Base-by-base conservation (phyloP, 2,329 filamentous ascomycete genomes). In the Hymenoscyphus salicellus region DNA sequence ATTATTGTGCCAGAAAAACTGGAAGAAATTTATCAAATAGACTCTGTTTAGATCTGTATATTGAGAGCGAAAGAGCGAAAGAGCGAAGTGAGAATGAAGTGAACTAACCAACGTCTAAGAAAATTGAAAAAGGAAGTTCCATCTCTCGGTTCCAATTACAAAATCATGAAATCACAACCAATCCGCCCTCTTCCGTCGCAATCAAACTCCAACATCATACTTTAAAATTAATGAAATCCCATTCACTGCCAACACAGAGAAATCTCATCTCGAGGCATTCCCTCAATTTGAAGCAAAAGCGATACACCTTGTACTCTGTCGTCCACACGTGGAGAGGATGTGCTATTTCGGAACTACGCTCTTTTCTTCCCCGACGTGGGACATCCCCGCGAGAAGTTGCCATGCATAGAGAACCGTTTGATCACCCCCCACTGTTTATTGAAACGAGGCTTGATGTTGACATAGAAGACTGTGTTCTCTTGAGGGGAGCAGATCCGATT, bases 331-430 rank as follows among this genome's bases (percentile, higher is more conserved):
- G 20, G 20, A 11, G 20, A 49, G 20, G 20, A 23, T 49, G 14
- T 52, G 20, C 46, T 20, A 52, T 52, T 16, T 26, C 46, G 46
- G 43, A 49, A 49, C 41, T 46, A 5, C 2, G 5, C 17, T 20
- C 43, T 49, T 49, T 23, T 49, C n/a, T 49, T 23, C 52, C 33
- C 60, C 60, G 46, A 55, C 43, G 46, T 56, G 32, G 60, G 55
- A 57, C 52, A 62, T 62, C 52, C 52, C 60, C 52, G 60, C 49
- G n/a, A 26, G n/a, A 26, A 28, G 32, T 28, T 57, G 20, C 46
- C 23, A 52, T 52, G 46, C 46, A 52, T 33, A 55, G 20, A 36
- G 41, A 4, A 8, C 16, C 41, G 60, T 57, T 62, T 62, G 60
- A 62, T 62, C 36, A 57, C 41, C 36, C n/a, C 52, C 52, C 52